Evolutionary conservation across 352 stramenopile genomes (phyloP), one percentile per base, ranked within the genome.

Genomic region (Phytophthora chlamydospora): DNA sequence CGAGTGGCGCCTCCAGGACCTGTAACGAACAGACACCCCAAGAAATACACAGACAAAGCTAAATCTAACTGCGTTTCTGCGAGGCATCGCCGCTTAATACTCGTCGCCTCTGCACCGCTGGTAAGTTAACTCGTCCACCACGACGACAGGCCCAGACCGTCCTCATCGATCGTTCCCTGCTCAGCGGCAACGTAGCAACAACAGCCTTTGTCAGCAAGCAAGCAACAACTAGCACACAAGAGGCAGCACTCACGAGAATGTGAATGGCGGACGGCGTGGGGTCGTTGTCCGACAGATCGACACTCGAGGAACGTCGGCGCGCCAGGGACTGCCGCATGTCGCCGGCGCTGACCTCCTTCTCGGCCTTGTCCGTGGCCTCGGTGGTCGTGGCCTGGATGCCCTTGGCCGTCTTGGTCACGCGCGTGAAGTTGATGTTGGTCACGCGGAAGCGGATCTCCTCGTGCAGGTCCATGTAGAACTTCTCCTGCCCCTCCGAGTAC

Each of bases 401-500:
- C 47, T 91, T 91, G 29, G 83, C 82, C n/a, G 86, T 95, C 72
- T 95, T 95, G 55, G 80, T 91, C 48, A 95, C 86, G 27, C 81
- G 82, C n/a, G 86, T 95, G 47, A 93, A 95, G 71, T 92, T 95
- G 67, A 95, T 93, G 58, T 88, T 95, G 36, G 86, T 95, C 38
- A 95, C 84, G 21, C 86, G 84, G 47, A 95, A 95, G 46, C 86
- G 82, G 51, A 95, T 90, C 56, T 95, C 86, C 56, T 95, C 86
- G 62, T 95, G 81, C 62, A 95, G 60, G 58, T 95, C 85, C 86
- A 95, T 95, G 65, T 90, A 93, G 60, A 93, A 93, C 41, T 91
- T 93, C 50, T 93, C 81, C 76, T 93, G 80, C n/a, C 76, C 80
- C 21, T 92, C 84, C 21, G 82, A 88, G 66, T 93, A 95, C 56